Conservation (phyloP, 768 basidiomycete species). For the Leccinum subtestaceum region DNA sequence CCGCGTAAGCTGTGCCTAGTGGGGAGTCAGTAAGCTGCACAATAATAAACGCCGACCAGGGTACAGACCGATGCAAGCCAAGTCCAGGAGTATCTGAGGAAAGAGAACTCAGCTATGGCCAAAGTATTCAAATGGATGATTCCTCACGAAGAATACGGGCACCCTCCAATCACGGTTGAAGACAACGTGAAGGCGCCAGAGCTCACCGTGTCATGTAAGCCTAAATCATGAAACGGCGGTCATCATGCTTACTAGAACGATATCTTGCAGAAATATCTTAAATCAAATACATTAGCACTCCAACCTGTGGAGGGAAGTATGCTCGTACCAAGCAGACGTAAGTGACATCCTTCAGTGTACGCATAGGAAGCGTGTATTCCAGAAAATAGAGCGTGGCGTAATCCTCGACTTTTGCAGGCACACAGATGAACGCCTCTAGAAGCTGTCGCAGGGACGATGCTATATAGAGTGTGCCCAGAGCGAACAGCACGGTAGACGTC, state of each 20-base stretch:
- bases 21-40: background rate
- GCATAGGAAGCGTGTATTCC: conserved; percentile 9
- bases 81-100: conserved; percentile 19
- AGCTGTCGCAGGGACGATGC: conserved; percentile 16
- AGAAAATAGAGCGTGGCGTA: conserved; percentile 14
- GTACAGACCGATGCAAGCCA: conserved; percentile 19
- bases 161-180: conserved; percentile 22
- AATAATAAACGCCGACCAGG: background rate
- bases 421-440: conserved; percentile 15
- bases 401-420: background rate
- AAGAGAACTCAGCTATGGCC: background rate
- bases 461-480: conserved; percentile 9
- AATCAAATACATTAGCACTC: background rate
- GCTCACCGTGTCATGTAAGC: conserved; percentile 1
- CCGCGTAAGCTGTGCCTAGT: conserved; percentile 10
- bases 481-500: conserved; percentile 15
- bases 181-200: conserved; percentile 26
- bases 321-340: conserved; percentile 15
- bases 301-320: background rate
- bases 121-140: background rate
- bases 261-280: conserved; percentile 18
- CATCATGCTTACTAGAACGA: conserved; percentile 11
- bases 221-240: background rate
- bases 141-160: conserved; percentile 17
- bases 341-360: conserved; percentile 14